Evolutionary conservation across 2,329 filamentous ascomycete species (phyloP), one percentile per base, ranked within the genome.

Genomic region (Helminthosporium solani): DNA sequence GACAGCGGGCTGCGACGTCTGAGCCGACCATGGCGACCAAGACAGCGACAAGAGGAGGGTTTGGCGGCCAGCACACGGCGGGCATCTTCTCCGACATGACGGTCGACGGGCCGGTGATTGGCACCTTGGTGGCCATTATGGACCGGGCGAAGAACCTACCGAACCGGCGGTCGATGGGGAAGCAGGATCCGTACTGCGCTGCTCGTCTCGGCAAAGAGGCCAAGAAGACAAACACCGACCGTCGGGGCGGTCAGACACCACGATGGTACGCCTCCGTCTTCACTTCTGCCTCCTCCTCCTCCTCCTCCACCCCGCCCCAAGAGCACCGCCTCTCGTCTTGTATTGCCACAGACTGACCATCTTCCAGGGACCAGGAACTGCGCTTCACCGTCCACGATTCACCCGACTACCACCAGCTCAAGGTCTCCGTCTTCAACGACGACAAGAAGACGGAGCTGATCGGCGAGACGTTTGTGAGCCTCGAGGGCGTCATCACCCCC

Each of bases 371-470:
- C 70, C 90, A 97, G 72, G 94, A 99, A 71, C 81, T 99, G 35
- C 89, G 94, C 51, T 99, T 97, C 67, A 89, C 83, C 35, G 94
- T 99, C 14, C 92, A 96, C 78, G 91, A 97, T 64, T 96, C 90
- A 14, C 86, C 90, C 15, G 94, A 99, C 72, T 99, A 99, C 76
- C 90, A 90, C 72, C 89, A 91, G 67, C 80, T 99, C 46, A 99
- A 99, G 69, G 80, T 97, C 14, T 96, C 92, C 2, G 83, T 97
- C 5, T 99, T 99, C 75, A 96, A 96, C 67, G 94, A 99, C 63
- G 94, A 99, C 73, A 97, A 96, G 76, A 95, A 87, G 75, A 97
- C 92, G 0, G 94, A 99, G 57, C 73, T 99, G 54, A 96, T 99
- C 60, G 94, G 94, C 55, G 94, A 99, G 72, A 85, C 88, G 6